phyloP scores from a whole-genome alignment of 2,329 filamentous ascomycete genomes.

The Juglanconis sp. region DNA sequence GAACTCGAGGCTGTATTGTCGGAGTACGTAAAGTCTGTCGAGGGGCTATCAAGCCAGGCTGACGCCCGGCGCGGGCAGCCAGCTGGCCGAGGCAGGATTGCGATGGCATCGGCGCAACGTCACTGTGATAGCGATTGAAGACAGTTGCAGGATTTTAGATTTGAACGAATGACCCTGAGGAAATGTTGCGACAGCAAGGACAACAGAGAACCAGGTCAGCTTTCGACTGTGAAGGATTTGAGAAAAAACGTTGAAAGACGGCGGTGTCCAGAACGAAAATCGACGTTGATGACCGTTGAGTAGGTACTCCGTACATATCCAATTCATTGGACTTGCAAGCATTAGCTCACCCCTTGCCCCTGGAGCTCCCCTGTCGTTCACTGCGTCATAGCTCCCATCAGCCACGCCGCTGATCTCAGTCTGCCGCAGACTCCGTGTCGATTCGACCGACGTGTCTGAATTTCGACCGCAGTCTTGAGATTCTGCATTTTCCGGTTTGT shows the following conservation, averaged over 20 bases:
- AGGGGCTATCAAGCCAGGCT: constrained; percentile 1
- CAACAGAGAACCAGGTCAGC: neutral
- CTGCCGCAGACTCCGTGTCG: too few relatives aligned
- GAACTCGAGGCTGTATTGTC: neutral
- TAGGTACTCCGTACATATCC: neutral
- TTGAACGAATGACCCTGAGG: neutral
- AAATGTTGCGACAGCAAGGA: neutral
- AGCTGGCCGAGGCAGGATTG: constrained; percentile 11
- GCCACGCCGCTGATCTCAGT: too few relatives aligned
- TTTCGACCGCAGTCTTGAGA: too few relatives aligned
- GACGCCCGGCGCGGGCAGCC: constrained; percentile 15
- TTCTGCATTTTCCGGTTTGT: too few relatives aligned
- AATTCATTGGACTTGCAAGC: neutral
- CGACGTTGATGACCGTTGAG: neutral
- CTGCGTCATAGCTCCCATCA: neutral
- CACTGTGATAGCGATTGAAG: neutral
- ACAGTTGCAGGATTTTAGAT: neutral
- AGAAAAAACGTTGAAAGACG: neutral
- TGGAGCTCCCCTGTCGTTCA: neutral
- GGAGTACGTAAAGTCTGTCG: neutral
- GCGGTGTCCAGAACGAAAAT: neutral
- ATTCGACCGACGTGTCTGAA: too few relatives aligned
- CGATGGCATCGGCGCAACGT: constrained; percentile 15
- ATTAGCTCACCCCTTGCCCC: neutral
- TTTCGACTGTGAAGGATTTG: neutral